Percentiles rank a stretch among this genome's conserved stretches.
phyloP scores from a whole-genome alignment of 345 rosid species.

The Corymbia maculata region DNA sequence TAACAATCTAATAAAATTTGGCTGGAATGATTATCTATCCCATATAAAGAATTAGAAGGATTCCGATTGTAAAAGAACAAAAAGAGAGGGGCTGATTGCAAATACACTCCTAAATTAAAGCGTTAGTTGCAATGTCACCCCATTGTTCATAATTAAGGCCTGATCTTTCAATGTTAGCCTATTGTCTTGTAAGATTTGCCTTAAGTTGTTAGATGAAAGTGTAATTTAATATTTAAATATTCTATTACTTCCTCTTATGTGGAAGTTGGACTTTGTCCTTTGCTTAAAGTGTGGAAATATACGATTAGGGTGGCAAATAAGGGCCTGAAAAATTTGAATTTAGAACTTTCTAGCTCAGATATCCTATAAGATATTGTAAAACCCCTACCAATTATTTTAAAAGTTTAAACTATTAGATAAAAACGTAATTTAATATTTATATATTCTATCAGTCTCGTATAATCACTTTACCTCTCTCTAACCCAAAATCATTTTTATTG shows the following conservation, averaged over 20 bases:
- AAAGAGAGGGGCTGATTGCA: background rate
- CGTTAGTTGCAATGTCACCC: background rate
- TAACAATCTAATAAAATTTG: background rate
- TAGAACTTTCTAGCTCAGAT: accelerated
- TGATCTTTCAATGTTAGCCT: background rate
- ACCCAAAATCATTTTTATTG: background rate
- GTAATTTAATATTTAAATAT: too few species aligned
- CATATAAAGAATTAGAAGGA: background rate
- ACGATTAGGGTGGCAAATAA: accelerated
- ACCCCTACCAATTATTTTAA: accelerated
- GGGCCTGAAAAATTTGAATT: accelerated
- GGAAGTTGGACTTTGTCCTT: accelerated
- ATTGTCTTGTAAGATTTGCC: too few species aligned
- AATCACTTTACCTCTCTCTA: too few species aligned
- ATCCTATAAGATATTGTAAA: accelerated
- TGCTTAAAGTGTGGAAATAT: too few species aligned
- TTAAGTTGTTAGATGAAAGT: too few species aligned
- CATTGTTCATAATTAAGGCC: accelerated
- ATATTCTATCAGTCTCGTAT: too few species aligned
- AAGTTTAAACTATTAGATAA: too few species aligned
- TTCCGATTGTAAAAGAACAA: background rate
- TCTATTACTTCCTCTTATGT: accelerated
- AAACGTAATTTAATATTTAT: too few species aligned
- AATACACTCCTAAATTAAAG: background rate
- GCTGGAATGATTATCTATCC: background rate